These are phyloP conservation scores for Lycium barbarum DNA, from an alignment of 257 asterid genomes.

Conservation along the genomic window DNA sequence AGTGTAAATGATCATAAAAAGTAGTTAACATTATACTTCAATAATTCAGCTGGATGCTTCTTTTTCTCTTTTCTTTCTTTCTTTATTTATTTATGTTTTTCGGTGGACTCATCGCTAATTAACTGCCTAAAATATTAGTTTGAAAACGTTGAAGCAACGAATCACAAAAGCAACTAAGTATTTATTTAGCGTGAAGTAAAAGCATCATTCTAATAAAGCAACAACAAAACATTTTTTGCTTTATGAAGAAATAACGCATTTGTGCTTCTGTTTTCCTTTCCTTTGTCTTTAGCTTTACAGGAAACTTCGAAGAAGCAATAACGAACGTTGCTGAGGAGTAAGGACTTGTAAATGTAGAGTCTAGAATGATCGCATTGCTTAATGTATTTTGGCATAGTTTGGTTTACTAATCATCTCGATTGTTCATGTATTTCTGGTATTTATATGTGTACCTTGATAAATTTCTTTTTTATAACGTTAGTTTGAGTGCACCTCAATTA, in stretches of 20 bases:
- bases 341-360: background rate
- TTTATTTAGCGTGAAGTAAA: slow-evolving; percentile 9
- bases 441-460: too few species aligned
- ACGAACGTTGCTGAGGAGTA: background rate
- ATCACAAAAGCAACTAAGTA: background rate
- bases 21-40: background rate
- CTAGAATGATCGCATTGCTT: background rate
- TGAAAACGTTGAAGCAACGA: slow-evolving; percentile 20
- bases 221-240: background rate
- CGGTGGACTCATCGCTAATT: background rate
- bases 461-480: too few species aligned
- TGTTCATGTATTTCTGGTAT: background rate
- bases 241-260: slow-evolving; percentile 20
- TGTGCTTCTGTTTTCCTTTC: background rate
- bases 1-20: background rate
- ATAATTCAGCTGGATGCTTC: background rate
- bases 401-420: background rate
- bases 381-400: background rate
- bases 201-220: background rate
- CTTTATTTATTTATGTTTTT: background rate
- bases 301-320: background rate
- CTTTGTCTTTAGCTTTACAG: background rate
- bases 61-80: background rate
- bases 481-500: too few species aligned
- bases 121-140: background rate